Conservation (phyloP, 2,329 filamentous ascomycete genomes). For the Camptophora hylomeconis region DNA sequence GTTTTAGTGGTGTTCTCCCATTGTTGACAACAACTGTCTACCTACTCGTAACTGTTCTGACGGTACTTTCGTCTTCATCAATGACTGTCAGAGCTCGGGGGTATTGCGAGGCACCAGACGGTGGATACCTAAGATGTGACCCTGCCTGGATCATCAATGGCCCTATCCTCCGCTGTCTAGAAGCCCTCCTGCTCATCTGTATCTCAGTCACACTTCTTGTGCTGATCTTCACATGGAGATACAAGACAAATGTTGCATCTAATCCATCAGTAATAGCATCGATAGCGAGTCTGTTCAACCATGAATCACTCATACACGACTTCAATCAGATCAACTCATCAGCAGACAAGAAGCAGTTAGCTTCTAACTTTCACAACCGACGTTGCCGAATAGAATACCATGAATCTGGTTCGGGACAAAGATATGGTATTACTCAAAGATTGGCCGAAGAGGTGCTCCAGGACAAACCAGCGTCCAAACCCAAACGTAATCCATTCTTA, state of each 20-base stretch:
- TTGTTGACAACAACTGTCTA: conserved; percentile 4
- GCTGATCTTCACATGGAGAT: conserved; percentile 3
- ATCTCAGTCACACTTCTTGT: conserved; percentile 6
- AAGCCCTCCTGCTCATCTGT: conserved; percentile 5
- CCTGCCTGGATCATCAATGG: conserved; percentile 10
- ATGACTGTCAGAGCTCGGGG: conserved; percentile 7
- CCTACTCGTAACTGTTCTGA: conserved; percentile 5
- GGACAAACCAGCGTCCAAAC: background rate
- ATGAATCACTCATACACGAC: conserved; percentile 5
- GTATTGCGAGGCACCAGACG: conserved; percentile 3
- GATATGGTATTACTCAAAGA: background rate
- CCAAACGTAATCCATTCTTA: background rate
- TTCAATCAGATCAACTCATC: conserved; percentile 1
- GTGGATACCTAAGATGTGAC: conserved; percentile 4
- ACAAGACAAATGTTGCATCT: conserved; percentile 6
- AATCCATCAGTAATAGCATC: conserved; percentile 10
- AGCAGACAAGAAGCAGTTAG: background rate
- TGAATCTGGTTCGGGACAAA: background rate
- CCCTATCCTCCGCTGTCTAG: conserved; percentile 4
- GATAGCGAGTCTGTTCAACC: conserved; percentile 8
- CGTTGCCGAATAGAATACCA: background rate
- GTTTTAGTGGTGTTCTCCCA: conserved; percentile 5
- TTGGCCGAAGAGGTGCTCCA: background rate
- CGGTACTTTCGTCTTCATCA: conserved; percentile 6
- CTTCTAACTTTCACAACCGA: background rate